Evolutionary conservation across 768 basidiomycete species (phyloP), one percentile per base, ranked within the genome.

Genomic region (Terana coerulea): DNA sequence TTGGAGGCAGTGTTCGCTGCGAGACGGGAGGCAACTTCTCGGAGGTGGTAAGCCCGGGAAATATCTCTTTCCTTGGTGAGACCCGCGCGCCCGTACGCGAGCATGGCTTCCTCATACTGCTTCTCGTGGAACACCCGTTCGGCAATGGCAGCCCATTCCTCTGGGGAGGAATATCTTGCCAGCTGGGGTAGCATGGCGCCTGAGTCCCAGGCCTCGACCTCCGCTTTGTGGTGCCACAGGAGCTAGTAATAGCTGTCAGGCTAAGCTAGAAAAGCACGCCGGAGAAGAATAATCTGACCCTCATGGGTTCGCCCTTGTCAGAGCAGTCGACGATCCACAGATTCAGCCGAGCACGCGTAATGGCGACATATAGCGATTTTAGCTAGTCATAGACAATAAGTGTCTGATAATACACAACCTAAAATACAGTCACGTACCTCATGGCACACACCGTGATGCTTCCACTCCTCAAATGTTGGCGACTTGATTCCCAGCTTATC

Each of bases 261-360:
- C n/a, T n/a, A n/a, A n/a, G n/a, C n/a, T n/a, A n/a, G n/a, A n/a
- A n/a, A n/a, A n/a, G n/a, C n/a, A n/a, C n/a, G n/a, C n/a, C n/a
- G n/a, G n/a, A n/a, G 2, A 33, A n/a, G 5, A 6, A 57, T 53
- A 7, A 45, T 46, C 74, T 43, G 43, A 84, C 84, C 57, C 73
- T 69, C 78, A 86, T 81, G 2, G 83, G 75, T 35, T 79, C 75
- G 15, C 75, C 70, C 51, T 75, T 79, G 1, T 70, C 65, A 0
- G 84, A 86, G 29, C 69, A 73, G 61, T 88, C 87, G 1, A 78
- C 77, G 17, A 88, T 79, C 84, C 86, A 86, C 5, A 88, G 60
- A 45, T 85, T 83, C 50, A 81, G 83, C 34, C 82, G 74, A 1
- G 86, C 84, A 35, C 86, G 66, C 0, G 87, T 88, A 14, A 86